Base-by-base conservation (phyloP, 805 yeast genomes). In the Candida cerambycidarum region DNA sequence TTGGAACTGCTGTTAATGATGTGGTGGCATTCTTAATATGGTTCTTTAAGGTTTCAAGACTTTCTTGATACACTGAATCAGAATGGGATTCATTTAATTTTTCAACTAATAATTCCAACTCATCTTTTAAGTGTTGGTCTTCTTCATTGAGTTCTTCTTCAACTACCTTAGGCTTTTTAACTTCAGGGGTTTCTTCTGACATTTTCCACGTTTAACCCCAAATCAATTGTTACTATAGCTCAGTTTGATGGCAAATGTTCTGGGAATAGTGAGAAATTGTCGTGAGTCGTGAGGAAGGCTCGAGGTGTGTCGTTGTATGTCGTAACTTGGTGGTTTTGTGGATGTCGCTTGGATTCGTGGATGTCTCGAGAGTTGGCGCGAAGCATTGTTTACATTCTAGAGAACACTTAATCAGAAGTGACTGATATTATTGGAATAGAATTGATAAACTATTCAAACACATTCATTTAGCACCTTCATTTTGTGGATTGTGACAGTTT, bases 1-100 rank as follows among this genome's bases (percentile, higher is more conserved):
- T 93, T 29, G 99, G 99, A 39, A 93, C 99, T 2, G 99, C 99
- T 1, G 99, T 93, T 97, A 93, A 93, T 7, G 97, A 90, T 29
- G 97, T 87, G 2, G 99, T 93, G 10, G 97, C 86, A 42, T 93
- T 95, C 52, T 88, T 80, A 56, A 93, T 90, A 55, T 80, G 80
- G 38, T 75, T 78, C 58, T 89, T 89, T 62, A 93, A 76, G 40
- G 82, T 73, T 32, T 75, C 73, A 53, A 93, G 73, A n/a, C 89
- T 76, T 10, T 79, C 67, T 27, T 66, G 65, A 58, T 87, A 85
- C 15, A 79, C 67, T 14, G 67, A 61, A n/a, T 47, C 55, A 6
- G 54, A 36, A 36, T 71, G 55, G 2, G 78, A 61, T 49, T 82
- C 89, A 46, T 67, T 67, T 48, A 93, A 70, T 41, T 88, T 78